These are phyloP conservation scores for Myriosclerotinia scirpicola DNA, from an alignment of 2,329 filamentous ascomycete genomes.

Conservation along the genomic window DNA sequence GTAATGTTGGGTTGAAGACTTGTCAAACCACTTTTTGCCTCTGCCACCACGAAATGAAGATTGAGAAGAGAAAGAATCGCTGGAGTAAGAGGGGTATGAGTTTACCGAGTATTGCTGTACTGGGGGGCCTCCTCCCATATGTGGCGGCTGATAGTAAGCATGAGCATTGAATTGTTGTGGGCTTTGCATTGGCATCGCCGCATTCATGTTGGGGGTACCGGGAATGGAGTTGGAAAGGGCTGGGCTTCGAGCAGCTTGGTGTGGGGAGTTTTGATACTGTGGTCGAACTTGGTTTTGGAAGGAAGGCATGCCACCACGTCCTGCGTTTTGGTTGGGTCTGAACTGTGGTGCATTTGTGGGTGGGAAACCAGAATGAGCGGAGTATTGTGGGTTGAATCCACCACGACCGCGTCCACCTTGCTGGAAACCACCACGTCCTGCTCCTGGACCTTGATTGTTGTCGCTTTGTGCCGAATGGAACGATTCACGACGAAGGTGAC, in stretches of 20 bases:
- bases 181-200: conserved; percentile 63
- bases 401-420: conserved; percentile 57
- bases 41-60: conserved; percentile 22
- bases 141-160: conserved; percentile 40
- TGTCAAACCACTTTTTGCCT: conserved; percentile 33
- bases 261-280: conserved; percentile 64
- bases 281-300: conserved; percentile 49
- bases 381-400: conserved; percentile 54
- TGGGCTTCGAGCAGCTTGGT: conserved; percentile 63
- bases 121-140: conserved; percentile 46
- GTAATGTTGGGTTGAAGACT: conserved; percentile 34
- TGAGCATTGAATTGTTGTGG: conserved; percentile 49
- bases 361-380: conserved; percentile 53
- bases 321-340: conserved; percentile 43
- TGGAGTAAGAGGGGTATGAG: conserved; percentile 41
- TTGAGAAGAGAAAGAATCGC: conserved; percentile 28
- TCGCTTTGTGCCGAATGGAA: conserved; percentile 79
- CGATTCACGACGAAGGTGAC: conserved; percentile 82
- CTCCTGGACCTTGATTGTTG: conserved; percentile 55
- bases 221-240: conserved; percentile 65
- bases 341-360: conserved; percentile 42
- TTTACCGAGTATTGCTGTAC: conserved; percentile 46
- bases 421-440: conserved; percentile 52
- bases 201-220: conserved; percentile 67
- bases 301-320: conserved; percentile 51